Evolutionary conservation across 495 filamentous ascomycete genomes (phyloP).

Genomic region (Cryomyces minteri): DNA sequence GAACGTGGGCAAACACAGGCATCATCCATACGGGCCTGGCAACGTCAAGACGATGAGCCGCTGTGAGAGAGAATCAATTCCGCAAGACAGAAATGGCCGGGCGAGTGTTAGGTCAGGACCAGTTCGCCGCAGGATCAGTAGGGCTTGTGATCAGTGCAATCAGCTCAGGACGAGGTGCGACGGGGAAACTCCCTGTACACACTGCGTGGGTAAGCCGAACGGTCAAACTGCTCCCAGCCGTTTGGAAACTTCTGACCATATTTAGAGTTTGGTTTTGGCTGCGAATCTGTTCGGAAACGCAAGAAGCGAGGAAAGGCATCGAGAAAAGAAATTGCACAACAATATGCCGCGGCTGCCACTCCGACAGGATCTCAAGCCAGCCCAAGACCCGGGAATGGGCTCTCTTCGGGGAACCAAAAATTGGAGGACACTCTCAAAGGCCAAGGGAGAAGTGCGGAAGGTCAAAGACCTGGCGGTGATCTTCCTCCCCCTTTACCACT

Average conservation of each 20-base stretch:
- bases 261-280: slow-evolving; percentile 73
- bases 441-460: neutral
- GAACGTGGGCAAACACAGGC: neutral
- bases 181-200: slow-evolving; percentile 78
- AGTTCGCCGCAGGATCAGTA: slow-evolving; percentile 71
- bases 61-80: neutral
- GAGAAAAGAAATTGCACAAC: slow-evolving; percentile 68
- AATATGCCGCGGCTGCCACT: slow-evolving; percentile 40
- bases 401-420: slow-evolving; percentile 9
- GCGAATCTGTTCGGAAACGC: slow-evolving; percentile 80
- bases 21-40: neutral
- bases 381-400: slow-evolving; percentile 11
- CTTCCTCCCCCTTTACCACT: neutral
- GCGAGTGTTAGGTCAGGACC: slow-evolving; percentile 40
- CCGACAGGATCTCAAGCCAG: slow-evolving; percentile 23
- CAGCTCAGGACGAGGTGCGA: slow-evolving; percentile 91
- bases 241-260: slow-evolving; percentile 12
- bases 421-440: slow-evolving; percentile 2
- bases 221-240: neutral
- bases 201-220: slow-evolving; percentile 57
- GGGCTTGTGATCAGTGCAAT: slow-evolving; percentile 94
- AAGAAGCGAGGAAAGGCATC: slow-evolving; percentile 95
- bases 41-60: neutral
- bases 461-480: slow-evolving; percentile 3
- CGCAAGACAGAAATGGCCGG: slow-evolving; percentile 6